Evolutionary conservation across 73 alveolate genomes (phyloP).

Genomic region (Paramecium sonneborni): DNA sequence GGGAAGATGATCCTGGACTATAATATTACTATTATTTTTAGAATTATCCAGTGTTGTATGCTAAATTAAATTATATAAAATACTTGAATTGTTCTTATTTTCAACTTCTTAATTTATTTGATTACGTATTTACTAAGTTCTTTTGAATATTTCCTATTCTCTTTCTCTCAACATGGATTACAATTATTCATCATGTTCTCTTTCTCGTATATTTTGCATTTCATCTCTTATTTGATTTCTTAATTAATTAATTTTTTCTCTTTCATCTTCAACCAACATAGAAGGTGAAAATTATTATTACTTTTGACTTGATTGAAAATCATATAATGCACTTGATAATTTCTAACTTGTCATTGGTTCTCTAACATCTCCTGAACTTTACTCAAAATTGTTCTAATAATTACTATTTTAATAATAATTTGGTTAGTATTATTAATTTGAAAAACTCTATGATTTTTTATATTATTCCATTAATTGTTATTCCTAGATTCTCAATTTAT

Average conservation of each 20-base stretch:
- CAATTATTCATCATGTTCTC: conserved; percentile 34
- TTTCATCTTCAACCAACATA: conserved; percentile 44
- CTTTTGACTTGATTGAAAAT: conserved; percentile 31
- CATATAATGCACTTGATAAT: conserved; percentile 18
- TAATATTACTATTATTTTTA: neutral
- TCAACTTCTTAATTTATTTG: conserved; percentile 17
- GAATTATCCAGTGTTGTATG: conserved; percentile 35
- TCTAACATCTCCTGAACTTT: conserved; percentile 43
- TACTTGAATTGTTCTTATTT: neutral
- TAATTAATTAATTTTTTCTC: neutral
- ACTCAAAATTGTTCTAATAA: neutral
- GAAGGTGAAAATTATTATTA: neutral
- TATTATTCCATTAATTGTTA: conserved; percentile 7
- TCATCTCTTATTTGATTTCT: conserved; percentile 22
- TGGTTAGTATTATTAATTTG: neutral
- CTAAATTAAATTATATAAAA: neutral
- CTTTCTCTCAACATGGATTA: neutral
- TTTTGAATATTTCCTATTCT: conserved; percentile 32
- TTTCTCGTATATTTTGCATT: neutral
- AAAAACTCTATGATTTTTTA: conserved; percentile 7
- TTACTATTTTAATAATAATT: conserved; percentile 1
- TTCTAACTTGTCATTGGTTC: conserved; percentile 47
- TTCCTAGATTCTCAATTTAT: conserved; percentile 16
- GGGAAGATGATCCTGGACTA: conserved; percentile 47
- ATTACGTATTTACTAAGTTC: conserved; percentile 44